These are phyloP conservation scores for Ceratocystis variospora DNA, from an alignment of 2,329 filamentous ascomycete species.

Conservation along the genomic window DNA sequence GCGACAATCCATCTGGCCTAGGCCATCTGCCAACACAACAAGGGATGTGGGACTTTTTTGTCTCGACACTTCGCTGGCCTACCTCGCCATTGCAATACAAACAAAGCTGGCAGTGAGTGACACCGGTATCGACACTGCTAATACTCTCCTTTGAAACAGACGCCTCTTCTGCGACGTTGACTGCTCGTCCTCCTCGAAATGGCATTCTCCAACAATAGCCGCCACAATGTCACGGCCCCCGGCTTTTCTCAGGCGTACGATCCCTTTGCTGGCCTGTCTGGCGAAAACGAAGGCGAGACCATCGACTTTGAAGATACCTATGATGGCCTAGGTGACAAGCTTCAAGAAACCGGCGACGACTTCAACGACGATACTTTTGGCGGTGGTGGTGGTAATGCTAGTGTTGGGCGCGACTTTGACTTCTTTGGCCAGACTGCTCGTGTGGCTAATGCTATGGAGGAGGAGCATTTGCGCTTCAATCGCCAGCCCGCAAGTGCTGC, in stretches of 20 bases:
- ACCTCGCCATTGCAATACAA: not conserved
- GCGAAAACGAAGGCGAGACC: slow-evolving; percentile 44
- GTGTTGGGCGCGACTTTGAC: slow-evolving; percentile 85
- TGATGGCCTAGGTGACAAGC: slow-evolving; percentile 78
- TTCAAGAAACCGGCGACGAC: slow-evolving; percentile 82
- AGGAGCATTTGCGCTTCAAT: slow-evolving; percentile 76
- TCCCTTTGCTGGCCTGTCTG: slow-evolving; percentile 69
- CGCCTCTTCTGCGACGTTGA: not conserved
- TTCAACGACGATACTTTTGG: slow-evolving; percentile 97
- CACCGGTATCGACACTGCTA: not conserved
- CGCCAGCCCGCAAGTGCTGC: slow-evolving; percentile 42
- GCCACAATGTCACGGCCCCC: slow-evolving; percentile 53
- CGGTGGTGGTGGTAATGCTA: slow-evolving; percentile 34
- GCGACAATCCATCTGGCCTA: too few relatives aligned
- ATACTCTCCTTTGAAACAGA: not conserved
- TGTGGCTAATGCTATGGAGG: slow-evolving; percentile 71
- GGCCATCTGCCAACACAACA: not conserved
- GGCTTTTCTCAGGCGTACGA: slow-evolving; percentile 76
- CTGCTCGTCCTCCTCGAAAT: slow-evolving; percentile 34
- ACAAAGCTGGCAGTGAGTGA: not conserved
- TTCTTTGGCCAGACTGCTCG: slow-evolving; percentile 89
- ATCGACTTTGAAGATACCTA: slow-evolving; percentile 93
- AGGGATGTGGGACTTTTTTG: not conserved
- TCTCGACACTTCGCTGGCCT: too few relatives aligned
- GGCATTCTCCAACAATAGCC: slow-evolving; percentile 78